A percentile compares a stretch with the other conserved stretches of the same genome.
phyloP scores from a whole-genome alignment of 2,329 filamentous ascomycete species.

The Grosmannia penicillata region DNA sequence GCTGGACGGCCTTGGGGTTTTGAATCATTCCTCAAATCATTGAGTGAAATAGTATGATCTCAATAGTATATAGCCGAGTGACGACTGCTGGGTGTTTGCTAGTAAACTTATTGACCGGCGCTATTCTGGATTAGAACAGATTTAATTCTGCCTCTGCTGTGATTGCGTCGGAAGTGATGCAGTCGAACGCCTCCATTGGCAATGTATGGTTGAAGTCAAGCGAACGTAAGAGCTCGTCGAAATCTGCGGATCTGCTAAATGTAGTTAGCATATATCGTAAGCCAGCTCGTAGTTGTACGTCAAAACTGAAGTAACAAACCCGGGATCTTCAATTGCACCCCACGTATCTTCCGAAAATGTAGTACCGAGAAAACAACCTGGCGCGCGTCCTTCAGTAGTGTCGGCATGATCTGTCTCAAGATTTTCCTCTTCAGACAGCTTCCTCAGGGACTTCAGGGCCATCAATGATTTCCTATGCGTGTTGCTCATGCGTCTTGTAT shows the following conservation, averaged over 20 bases:
- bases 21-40: not conserved
- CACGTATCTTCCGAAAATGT: not conserved
- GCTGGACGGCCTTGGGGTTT: slow-evolving; percentile 14
- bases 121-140: not conserved
- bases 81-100: no score
- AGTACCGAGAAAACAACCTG: no score
- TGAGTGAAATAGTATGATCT: no score
- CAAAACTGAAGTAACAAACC: not conserved
- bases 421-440: not conserved
- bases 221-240: not conserved
- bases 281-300: not conserved
- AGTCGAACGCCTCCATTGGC: not conserved
- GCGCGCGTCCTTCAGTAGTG: no score
- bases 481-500: not conserved
- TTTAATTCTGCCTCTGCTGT: not conserved
- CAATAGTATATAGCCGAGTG: no score
- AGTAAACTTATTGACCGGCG: no score
- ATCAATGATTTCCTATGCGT: not conserved
- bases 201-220: not conserved
- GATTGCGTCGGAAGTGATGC: not conserved
- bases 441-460: not conserved
- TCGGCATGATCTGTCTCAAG: no score
- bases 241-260: not conserved
- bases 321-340: not conserved
- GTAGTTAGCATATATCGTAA: no score